Evolutionary conservation across 768 basidiomycete genomes (phyloP).

Genomic region (Auricularia cornea): DNA sequence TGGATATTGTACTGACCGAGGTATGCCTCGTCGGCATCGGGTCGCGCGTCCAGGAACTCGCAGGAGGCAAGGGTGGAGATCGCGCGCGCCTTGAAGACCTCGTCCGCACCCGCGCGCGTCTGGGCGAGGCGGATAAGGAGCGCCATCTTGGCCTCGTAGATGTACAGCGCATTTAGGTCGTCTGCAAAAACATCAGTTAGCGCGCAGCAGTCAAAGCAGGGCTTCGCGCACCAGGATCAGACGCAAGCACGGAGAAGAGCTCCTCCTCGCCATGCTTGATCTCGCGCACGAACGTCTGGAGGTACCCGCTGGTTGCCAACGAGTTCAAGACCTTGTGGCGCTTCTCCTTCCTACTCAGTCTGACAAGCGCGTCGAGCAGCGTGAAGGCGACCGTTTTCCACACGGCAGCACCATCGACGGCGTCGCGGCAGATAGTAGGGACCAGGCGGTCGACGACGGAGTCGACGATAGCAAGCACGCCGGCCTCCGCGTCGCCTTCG

Average conservation of each 20-base stretch:
- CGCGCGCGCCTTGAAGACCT: constrained; percentile 68
- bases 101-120: constrained; percentile 75
- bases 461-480: constrained; percentile 61
- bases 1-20: constrained; percentile 45
- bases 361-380: constrained; percentile 72
- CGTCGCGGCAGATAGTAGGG: constrained; percentile 72
- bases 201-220: constrained; percentile 1
- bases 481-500: constrained; percentile 29
- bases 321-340: constrained; percentile 51
- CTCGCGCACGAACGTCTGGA: constrained; percentile 73
- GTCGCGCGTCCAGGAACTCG: constrained; percentile 79
- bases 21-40: constrained; percentile 73
- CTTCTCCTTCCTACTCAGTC: constrained; percentile 62
- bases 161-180: constrained; percentile 83
- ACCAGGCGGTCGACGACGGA: constrained; percentile 64
- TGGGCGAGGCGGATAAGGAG: constrained; percentile 79
- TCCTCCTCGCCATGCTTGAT: constrained; percentile 75
- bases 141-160: constrained; percentile 93
- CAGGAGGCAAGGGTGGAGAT: constrained; percentile 71
- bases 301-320: constrained; percentile 64
- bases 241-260: constrained; percentile 68
- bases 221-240: constrained; percentile 70
- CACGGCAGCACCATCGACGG: constrained; percentile 89
- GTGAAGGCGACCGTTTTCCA: constrained; percentile 97
- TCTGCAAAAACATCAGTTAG: constrained; percentile 36